A percentile compares a stretch with the other conserved stretches of the same genome.
These are phyloP conservation scores for Aspergillus sp. DNA, from an alignment of 2,329 filamentous ascomycete species.

Conservation along the genomic window DNA sequence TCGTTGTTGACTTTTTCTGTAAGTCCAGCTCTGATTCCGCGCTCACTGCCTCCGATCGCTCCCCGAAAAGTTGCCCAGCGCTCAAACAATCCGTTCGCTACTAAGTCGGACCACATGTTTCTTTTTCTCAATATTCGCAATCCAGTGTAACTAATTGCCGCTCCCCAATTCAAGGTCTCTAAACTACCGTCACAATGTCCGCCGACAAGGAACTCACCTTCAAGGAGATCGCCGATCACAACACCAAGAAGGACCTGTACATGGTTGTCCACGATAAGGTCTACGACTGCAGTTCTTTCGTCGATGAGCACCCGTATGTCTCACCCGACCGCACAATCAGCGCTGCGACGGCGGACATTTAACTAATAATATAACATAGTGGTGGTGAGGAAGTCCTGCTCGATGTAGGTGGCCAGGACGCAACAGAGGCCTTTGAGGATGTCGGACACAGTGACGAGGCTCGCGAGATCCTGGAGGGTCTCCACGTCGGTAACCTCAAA, in stretches of 20 bases:
- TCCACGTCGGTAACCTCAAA: slow-evolving; percentile 76
- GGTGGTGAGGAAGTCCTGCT: slow-evolving; percentile 98
- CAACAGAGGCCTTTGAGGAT: slow-evolving; percentile 97
- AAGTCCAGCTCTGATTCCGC: slow-evolving; percentile 3
- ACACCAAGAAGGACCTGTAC: slow-evolving; percentile 88
- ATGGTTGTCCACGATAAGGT: slow-evolving; percentile 95
- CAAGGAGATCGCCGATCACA: slow-evolving; percentile 80
- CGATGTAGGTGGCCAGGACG: slow-evolving; percentile 92
- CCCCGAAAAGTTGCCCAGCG: neutral
- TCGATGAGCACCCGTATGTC: slow-evolving; percentile 92
- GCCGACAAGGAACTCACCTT: slow-evolving; percentile 67
- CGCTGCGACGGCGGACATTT: neutral
- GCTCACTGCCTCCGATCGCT: neutral
- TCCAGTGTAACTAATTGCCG: slow-evolving; percentile 6
- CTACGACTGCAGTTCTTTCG: slow-evolving; percentile 84
- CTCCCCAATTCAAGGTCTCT: neutral
- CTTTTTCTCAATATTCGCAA: neutral
- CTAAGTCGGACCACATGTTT: neutral
- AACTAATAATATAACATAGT: slow-evolving; percentile 48
- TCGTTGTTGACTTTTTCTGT: neutral
- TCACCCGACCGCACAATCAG: neutral
- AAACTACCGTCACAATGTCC: slow-evolving; percentile 43
- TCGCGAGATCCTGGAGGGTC: slow-evolving; percentile 81
- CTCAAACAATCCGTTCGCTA: neutral
- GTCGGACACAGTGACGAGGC: slow-evolving; percentile 99